Evolutionary conservation across 805 yeast species (phyloP).

Genomic region (Zygosaccharomyces pseudorouxii): DNA sequence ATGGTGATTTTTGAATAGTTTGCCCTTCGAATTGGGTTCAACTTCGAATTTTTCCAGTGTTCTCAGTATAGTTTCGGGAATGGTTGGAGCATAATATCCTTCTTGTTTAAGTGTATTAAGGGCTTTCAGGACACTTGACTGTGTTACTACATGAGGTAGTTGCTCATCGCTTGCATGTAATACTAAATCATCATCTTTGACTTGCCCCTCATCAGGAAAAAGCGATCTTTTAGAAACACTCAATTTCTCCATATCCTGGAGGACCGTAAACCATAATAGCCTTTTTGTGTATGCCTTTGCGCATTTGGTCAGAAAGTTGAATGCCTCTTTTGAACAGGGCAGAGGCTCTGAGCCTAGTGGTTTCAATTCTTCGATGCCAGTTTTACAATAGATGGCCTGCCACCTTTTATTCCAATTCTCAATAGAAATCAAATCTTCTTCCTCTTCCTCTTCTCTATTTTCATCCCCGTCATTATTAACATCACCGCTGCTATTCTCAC

Average conservation of each 20-base stretch:
- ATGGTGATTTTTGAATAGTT: slow-evolving; percentile 22
- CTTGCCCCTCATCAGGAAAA: slow-evolving; percentile 4
- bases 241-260: slow-evolving; percentile 18
- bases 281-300: slow-evolving; percentile 16
- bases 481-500: neutral
- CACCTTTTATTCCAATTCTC: slow-evolving; percentile 31
- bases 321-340: slow-evolving; percentile 15
- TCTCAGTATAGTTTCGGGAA: slow-evolving; percentile 18
- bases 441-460: neutral
- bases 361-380: slow-evolving; percentile 16
- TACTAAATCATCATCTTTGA: slow-evolving; percentile 8
- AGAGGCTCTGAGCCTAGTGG: slow-evolving; percentile 16
- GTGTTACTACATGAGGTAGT: slow-evolving; percentile 24
- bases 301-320: slow-evolving; percentile 14
- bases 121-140: slow-evolving; percentile 15
- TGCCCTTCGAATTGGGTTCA: slow-evolving; percentile 19
- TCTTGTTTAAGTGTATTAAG: slow-evolving; percentile 14
- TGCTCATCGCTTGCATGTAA: slow-evolving; percentile 3
- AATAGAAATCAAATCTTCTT: slow-evolving; percentile 13
- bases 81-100: slow-evolving; percentile 16
- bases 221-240: slow-evolving; percentile 11
- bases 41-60: slow-evolving; percentile 26
- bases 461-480: neutral
- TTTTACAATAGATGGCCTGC: slow-evolving; percentile 25
- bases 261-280: slow-evolving; percentile 19